Percentiles rank a stretch among this genome's conserved stretches.
phyloP scores from a whole-genome alignment of 2,329 filamentous ascomycete species.

The Claviceps citrina region DNA sequence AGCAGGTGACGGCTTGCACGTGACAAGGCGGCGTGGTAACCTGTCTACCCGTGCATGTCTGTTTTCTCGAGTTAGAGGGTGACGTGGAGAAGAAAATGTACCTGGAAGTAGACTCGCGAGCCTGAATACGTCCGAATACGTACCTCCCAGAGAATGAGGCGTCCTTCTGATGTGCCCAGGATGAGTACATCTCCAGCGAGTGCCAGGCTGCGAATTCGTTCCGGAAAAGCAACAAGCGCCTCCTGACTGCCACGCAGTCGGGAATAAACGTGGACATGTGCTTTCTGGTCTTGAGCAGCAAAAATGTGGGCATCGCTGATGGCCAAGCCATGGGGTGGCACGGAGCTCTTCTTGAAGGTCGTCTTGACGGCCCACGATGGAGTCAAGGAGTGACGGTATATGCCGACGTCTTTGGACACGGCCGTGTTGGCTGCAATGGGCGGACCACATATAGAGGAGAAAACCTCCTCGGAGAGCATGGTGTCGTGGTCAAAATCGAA shows the following conservation, averaged over 20 bases:
- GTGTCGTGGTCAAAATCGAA: no score
- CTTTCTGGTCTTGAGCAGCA: constrained; percentile 79
- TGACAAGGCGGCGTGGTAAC: constrained; percentile 63
- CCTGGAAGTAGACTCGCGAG: background rate
- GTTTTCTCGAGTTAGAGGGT: constrained; percentile 8
- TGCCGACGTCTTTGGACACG: constrained; percentile 63
- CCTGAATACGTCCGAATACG: constrained; percentile 12
- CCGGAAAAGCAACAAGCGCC: constrained; percentile 72
- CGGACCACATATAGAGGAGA: constrained; percentile 42
- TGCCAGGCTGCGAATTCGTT: constrained; percentile 65
- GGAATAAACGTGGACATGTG: constrained; percentile 84
- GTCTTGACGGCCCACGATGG: constrained; percentile 60
- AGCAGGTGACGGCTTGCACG: constrained; percentile 62
- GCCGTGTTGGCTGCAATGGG: constrained; percentile 46
- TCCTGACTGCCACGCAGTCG: constrained; percentile 75
- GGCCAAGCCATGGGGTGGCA: constrained; percentile 63
- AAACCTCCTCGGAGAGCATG: constrained; percentile 47
- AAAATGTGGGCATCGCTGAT: constrained; percentile 74
- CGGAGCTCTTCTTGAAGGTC: constrained; percentile 83
- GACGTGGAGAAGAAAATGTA: no score
- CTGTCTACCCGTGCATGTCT: constrained; percentile 62
- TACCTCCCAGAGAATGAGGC: constrained; percentile 88
- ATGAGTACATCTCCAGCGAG: constrained; percentile 59
- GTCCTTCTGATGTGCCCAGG: constrained; percentile 70
- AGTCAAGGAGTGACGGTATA: constrained; percentile 72